Conservation (phyloP, 768 basidiomycete genomes). For the Lactarius sp. region DNA sequence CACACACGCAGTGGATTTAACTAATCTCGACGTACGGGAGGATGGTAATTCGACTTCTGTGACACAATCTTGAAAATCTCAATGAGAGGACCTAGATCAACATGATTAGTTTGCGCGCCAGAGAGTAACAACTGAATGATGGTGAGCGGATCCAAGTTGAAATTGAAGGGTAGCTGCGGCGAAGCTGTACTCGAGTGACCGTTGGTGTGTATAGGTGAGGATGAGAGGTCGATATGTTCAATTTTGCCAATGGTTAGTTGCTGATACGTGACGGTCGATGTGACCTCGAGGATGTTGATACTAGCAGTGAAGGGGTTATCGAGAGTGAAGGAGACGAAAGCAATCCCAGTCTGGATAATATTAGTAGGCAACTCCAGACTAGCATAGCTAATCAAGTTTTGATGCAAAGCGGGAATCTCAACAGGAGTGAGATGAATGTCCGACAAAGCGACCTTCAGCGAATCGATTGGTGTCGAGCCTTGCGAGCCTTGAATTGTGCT, state of each 20-base stretch:
- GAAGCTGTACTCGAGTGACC: conserved; percentile 60
- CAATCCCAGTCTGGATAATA: conserved; percentile 56
- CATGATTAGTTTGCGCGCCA: conserved; percentile 48
- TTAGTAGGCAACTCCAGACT: conserved; percentile 57
- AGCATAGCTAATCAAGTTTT: conserved; percentile 53
- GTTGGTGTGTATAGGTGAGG: conserved; percentile 51
- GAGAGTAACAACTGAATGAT: conserved; percentile 53
- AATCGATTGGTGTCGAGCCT: conserved; percentile 53
- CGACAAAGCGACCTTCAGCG: conserved; percentile 56
- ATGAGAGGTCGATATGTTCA: conserved; percentile 48
- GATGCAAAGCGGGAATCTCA: conserved; percentile 57
- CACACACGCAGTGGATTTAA: not conserved
- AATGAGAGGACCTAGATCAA: conserved; percentile 56
- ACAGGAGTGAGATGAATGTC: conserved; percentile 56
- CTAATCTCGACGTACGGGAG: conserved; percentile 40
- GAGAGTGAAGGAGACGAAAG: conserved; percentile 52
- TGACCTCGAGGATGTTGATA: conserved; percentile 55
- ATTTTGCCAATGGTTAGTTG: conserved; percentile 56
- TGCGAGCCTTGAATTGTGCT: conserved; percentile 53
- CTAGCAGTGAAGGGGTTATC: conserved; percentile 69
- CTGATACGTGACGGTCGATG: conserved; percentile 50
- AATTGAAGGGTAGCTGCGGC: conserved; percentile 50
- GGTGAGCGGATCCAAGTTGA: conserved; percentile 57
- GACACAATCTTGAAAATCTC: conserved; percentile 51
- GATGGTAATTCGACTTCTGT: conserved; percentile 46